phyloP scores from a whole-genome alignment of 1,284 basidiomycete species.

The Athelia sp. region DNA sequence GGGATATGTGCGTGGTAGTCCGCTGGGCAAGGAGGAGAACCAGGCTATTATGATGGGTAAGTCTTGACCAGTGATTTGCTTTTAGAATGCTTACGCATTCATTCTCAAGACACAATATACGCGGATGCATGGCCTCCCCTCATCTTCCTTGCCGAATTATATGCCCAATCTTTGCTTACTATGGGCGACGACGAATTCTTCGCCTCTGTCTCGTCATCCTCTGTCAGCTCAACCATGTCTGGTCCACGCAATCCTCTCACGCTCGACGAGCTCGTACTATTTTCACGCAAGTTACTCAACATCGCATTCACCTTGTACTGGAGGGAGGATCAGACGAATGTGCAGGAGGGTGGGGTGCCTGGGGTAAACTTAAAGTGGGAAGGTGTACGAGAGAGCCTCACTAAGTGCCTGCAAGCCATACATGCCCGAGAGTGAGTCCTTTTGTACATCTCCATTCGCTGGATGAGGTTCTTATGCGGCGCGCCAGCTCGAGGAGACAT shows the following conservation, averaged over 20 bases:
- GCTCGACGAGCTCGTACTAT: conserved; percentile 75
- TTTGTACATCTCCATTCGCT: neutral
- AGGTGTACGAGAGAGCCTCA: conserved; percentile 65
- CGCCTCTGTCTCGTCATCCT: conserved; percentile 26
- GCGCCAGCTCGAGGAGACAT: conserved; percentile 66
- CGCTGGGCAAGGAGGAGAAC: conserved; percentile 47
- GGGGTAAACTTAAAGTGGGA: conserved; percentile 52
- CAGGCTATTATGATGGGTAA: conserved; percentile 35
- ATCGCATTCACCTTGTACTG: conserved; percentile 81
- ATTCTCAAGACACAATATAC: conserved; percentile 37
- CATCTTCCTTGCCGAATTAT: conserved; percentile 79
- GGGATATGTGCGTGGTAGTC: conserved; percentile 56
- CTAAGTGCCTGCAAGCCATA: conserved; percentile 72
- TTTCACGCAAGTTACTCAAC: conserved; percentile 70
- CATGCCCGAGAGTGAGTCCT: conserved; percentile 79
- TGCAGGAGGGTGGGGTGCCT: conserved; percentile 35
- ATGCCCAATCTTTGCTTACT: conserved; percentile 82
- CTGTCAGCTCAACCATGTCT: conserved; percentile 9
- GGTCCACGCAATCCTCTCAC: conserved; percentile 67
- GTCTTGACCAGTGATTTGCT: conserved; percentile 11
- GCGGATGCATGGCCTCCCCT: conserved; percentile 59
- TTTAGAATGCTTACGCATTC: conserved; percentile 8
- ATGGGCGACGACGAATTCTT: conserved; percentile 99
- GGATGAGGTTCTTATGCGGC: conserved; percentile 7
- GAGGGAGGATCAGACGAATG: conserved; percentile 50